Evolutionary conservation across 148 eudicot genomes (phyloP), one percentile per base, ranked within the genome.

Genomic region (Salicornia ramosissima): DNA sequence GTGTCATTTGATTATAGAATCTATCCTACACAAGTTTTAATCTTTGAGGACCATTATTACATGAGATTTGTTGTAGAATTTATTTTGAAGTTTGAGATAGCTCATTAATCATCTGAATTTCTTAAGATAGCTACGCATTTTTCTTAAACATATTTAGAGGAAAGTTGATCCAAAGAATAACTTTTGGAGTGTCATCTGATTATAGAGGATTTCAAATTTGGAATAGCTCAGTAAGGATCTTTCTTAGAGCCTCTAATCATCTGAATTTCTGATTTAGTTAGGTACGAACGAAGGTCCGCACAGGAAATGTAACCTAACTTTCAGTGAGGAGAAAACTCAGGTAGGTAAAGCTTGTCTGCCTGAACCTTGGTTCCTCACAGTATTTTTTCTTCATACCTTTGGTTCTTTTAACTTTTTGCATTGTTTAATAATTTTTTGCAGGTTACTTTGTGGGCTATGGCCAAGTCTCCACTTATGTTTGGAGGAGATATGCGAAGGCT

Each of bases 391-490:
- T 30, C 24, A 2, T 61, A 50, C 24, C 21, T 62, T n/a, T 12
- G 0, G 49, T 8, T n/a, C 53, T 53, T 33, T 58, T 25, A 55
- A 51, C 78, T 60, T 50, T 57, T 46, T 47, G 0, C 24, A 16
- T 45, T 70, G 43, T 43, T 34, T 22, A 31, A 21, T 49, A 54
- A 57, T 9, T 30, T 67, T 73, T 49, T 40, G 45, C 89, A 95
- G 99, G 84, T 95, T 84, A 87, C 97, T 24, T 80, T 95, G 72
- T 95, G 99, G 99, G 84, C 99, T 63, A 89, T 95, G 86, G 87
- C 88, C 54, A 91, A 84, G 82, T 95, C 99, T 34, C 99, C 99
- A 11, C 85, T 95, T 61, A 91, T 95, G 96, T 91, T 85, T 71
- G 97, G 99, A 71, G 97, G 96, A 47, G 99, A 95, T 80, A 78